Evolutionary conservation across 2,329 filamentous ascomycete species (phyloP), one percentile per base, ranked within the genome.

Genomic region (Sarocladium oryzae): DNA sequence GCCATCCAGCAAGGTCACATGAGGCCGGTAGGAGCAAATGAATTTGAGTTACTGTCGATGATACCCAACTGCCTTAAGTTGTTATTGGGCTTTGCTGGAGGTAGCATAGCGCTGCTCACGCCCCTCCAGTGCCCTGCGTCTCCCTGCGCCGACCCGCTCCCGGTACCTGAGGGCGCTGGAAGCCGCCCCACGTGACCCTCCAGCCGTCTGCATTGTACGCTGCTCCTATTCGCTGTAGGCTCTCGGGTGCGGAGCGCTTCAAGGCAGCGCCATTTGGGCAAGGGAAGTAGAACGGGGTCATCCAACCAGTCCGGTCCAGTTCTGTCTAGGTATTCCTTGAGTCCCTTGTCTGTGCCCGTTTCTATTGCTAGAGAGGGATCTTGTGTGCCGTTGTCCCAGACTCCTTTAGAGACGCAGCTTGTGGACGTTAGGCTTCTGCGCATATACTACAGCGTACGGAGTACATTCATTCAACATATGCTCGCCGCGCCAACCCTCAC

Each of bases 231-330:
- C 43, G 43, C 28, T 48, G 26, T 33, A 16, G 28, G n/a, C 10
- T 43, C 26, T 33, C 43, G 43, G 26, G 26, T 48, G 43, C 43
- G 43, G 43, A 48, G 43, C 24, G 43, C 26, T 33, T 48, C 40
- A 21, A 33, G 43, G 26, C 43, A 48, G 43, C 43, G 43, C 43
- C 43, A 48, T 48, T 48, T 32, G 43, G n/a, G 21, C 43, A 48
- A 48, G 43, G 24, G 26, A 32, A 32, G n/a, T n/a, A 48, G 43
- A 43, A 43, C 20, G 20, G 40, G 40, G 40, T 15, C 23, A 26
- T 7, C 26, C 40, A 21, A 5, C 8, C 23, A 40, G 16, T 40
- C 37, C 18, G 16, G 35, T n/a, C n/a, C n/a, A n/a, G n/a, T n/a
- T n/a, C n/a, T n/a, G n/a, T n/a, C n/a, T n/a, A n/a, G n/a, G n/a